Conservation (phyloP, 1,284 basidiomycete genomes). For the Ceratobasidium sp. region DNA sequence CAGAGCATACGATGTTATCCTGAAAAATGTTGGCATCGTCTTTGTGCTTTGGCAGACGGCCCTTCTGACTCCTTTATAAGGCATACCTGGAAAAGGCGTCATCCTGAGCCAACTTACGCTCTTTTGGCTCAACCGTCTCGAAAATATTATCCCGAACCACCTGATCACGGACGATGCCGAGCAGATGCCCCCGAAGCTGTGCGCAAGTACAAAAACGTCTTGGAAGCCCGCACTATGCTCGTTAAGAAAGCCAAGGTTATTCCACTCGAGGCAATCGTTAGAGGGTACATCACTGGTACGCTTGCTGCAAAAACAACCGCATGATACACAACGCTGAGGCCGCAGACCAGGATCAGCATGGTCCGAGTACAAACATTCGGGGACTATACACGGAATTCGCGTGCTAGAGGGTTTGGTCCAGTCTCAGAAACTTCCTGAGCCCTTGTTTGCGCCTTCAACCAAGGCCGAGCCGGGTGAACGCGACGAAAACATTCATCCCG, state of each 20-base stretch:
- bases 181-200: slow-evolving; percentile 80
- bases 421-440: slow-evolving; percentile 83
- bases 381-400: slow-evolving; percentile 90
- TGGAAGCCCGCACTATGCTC: slow-evolving; percentile 91
- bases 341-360: slow-evolving; percentile 86
- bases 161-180: slow-evolving; percentile 81
- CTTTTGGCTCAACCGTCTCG: slow-evolving; percentile 94
- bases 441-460: slow-evolving; percentile 96
- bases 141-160: slow-evolving; percentile 86
- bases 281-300: slow-evolving; percentile 93
- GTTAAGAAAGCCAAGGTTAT: slow-evolving; percentile 92
- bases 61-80: slow-evolving; percentile 64
- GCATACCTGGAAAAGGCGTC: slow-evolving; percentile 93
- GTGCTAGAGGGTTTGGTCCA: slow-evolving; percentile 87
- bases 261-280: slow-evolving; percentile 96
- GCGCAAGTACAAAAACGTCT: slow-evolving; percentile 71
- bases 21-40: slow-evolving; percentile 80
- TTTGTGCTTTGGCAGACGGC: neutral
- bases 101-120: slow-evolving; percentile 90
- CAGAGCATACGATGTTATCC: slow-evolving; percentile 96
- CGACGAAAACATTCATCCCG: slow-evolving; percentile 98
- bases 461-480: slow-evolving; percentile 96
- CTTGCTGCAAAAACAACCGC: slow-evolving; percentile 50
- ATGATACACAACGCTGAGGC: neutral
- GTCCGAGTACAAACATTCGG: slow-evolving; percentile 90